Evolutionary conservation across 345 rosid species (phyloP), one percentile per base, ranked within the genome.

Genomic region (Chamaenerion angustifolium): DNA sequence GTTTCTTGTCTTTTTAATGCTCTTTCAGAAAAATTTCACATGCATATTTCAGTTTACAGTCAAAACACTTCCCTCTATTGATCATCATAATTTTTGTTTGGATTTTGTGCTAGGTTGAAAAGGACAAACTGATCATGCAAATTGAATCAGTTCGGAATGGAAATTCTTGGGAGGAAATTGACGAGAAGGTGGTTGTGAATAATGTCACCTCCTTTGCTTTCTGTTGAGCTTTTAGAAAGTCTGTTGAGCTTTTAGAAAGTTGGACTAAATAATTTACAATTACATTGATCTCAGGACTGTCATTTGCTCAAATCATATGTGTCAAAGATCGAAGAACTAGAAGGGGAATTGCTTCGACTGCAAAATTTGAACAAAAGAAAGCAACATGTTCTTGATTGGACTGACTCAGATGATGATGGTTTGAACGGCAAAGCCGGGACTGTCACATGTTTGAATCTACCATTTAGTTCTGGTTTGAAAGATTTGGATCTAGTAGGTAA

Each of bases 121-220:
- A 82, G 57, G 95, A 84, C 74, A 92, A 80, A 58, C 64, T 92
- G 56, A 27, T 82, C 11, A 66, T 84, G 78, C 77, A 69, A 71
- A 72, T 92, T 57, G 95, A 92, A 69, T 71, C 82, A 49, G 78
- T 69, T 58, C 83, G 95, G 49, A 75, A 70, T 54, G 93, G 98
- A 55, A 82, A 76, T 75, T 65, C 95, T 43, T 82, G 89, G 89
- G 95, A 92, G 55, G 98, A 92, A 63, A 77, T 78, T 64, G 94
- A 84, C 44, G 37, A 31, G 8, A 31, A 31, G 37, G 37, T 31
- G 37, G 37, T 31, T 31, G 6, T 31, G 37, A 31, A 31, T 31
- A 3, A 1, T 31, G 37, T 31, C 37, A 31, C 3, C 3, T 21
- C 25, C 37, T 31, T 31, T 31, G 37, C 37, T 31, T 31, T 31